Percentiles rank a stretch among this genome's conserved stretches.
Evolutionary conservation across 306 rosid genomes (phyloP).

Genomic region (Pterocarpus macrocarpus): DNA sequence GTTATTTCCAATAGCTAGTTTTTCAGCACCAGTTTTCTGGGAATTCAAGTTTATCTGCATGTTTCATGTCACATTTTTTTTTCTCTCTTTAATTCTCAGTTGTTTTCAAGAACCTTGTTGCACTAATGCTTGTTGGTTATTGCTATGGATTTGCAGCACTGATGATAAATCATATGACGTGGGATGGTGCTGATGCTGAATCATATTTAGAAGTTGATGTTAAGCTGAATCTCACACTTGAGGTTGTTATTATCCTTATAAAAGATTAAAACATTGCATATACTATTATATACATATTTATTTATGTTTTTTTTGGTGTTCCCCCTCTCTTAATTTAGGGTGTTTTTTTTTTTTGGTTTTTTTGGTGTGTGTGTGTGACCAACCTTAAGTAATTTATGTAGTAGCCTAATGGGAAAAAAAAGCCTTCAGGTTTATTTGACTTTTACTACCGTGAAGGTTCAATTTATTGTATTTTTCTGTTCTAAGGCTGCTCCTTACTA

Average conservation of each 20-base stretch:
- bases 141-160: constrained; percentile 65
- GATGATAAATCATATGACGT: constrained; percentile 84
- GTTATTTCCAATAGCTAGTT: constrained; percentile 2
- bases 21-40: constrained; percentile 17
- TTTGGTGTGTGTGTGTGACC: no score
- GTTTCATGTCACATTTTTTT: neutral
- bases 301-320: neutral
- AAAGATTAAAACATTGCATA: constrained; percentile 8
- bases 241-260: constrained; percentile 58
- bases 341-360: no score
- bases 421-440: neutral
- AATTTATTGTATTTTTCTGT: neutral
- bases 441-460: neutral
- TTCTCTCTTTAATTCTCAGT: neutral
- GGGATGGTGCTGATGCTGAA: constrained; percentile 63
- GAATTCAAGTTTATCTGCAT: constrained; percentile 28
- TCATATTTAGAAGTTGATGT: constrained; percentile 82
- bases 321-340: no score
- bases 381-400: no score
- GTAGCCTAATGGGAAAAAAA: neutral
- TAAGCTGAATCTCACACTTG: constrained; percentile 77
- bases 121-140: constrained; percentile 18
- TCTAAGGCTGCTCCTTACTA: neutral
- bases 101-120: constrained; percentile 5
- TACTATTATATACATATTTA: neutral